Evolutionary conservation across 495 filamentous ascomycete genomes (phyloP).

Genomic region (Penicillium pancosmium): DNA sequence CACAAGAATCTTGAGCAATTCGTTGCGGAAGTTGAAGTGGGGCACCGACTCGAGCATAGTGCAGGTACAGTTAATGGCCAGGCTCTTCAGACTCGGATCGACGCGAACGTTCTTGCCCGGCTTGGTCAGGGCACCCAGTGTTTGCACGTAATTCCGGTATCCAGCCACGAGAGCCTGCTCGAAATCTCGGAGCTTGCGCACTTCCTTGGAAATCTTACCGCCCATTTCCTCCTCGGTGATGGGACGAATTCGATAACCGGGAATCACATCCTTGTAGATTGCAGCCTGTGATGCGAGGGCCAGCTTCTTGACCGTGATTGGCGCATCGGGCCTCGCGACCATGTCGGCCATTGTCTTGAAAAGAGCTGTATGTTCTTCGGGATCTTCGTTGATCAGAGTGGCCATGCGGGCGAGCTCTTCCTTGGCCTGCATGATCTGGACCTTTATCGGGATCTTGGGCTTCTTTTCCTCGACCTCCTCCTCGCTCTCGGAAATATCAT

Average conservation of each 20-base stretch:
- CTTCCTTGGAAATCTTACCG: conserved; percentile 88
- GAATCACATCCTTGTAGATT: conserved; percentile 95
- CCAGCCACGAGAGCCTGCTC: conserved; percentile 81
- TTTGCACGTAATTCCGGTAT: conserved; percentile 82
- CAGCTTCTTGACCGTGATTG: conserved; percentile 78
- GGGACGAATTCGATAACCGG: conserved; percentile 91
- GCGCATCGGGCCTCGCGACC: conserved; percentile 53
- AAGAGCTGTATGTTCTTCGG: conserved; percentile 81
- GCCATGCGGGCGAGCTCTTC: conserved; percentile 89
- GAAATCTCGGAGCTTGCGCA: conserved; percentile 74
- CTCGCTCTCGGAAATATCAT: conserved; percentile 45
- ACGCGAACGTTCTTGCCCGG: conserved; percentile 39
- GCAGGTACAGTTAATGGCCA: conserved; percentile 86
- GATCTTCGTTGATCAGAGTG: conserved; percentile 81
- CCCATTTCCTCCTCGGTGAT: conserved; percentile 68
- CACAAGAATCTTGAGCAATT: conserved; percentile 83
- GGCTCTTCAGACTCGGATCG: conserved; percentile 54
- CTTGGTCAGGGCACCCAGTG: conserved; percentile 65
- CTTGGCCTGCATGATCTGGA: conserved; percentile 84
- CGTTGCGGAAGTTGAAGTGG: conserved; percentile 94
- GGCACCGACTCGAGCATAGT: conserved; percentile 76
- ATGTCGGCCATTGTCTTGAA: conserved; percentile 79
- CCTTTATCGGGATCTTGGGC: conserved; percentile 66
- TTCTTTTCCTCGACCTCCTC: conserved; percentile 56
- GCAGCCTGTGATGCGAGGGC: conserved; percentile 82